Evolutionary conservation across 768 basidiomycete genomes (phyloP), one percentile per base, ranked within the genome.

Genomic region (Lactarius tabidus): DNA sequence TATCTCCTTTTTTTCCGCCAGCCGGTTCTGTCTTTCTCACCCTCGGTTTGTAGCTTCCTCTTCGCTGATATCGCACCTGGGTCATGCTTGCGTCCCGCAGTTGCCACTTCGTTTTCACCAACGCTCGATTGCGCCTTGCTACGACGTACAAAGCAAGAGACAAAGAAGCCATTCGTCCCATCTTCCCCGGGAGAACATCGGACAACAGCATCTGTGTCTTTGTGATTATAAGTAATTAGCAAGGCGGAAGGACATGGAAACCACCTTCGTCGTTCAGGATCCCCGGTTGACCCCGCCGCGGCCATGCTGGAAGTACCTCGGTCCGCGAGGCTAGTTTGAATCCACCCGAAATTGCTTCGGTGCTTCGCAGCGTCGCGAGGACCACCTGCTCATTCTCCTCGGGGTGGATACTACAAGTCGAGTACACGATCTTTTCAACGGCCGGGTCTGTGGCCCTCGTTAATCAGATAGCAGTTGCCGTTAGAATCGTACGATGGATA

Each of bases 101-200:
- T n/a, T 28, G 35, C 23, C 14, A 17, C 15, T 15, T 68, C 59
- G 52, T 45, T 35, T 48, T 29, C 15, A 31, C 51, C 51, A 17
- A 12, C 38, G 9, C 18, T 28, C 20, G 31, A 20, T 38, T 6
- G 55, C 39, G 18, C 28, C 29, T 41, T 43, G 18, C 38, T 31
- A 51, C 35, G 60, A 36, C 74, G 63, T n/a, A 93, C 78, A 73
- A 98, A 95, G 74, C 91, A 97, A n/a, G 92, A 88, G 28, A 99
- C 95, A 71, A 99, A 99, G 79, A 99, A 99, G 0, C 97, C 97
- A 71, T 98, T 98, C 15, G 92, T 94, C 41, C 83, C 85, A 71
- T 98, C 95, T 66, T 90, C 91, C 60, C 87, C 85, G 17, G 92
- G 86, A 31, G 82, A 82, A 74, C 91, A 93, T 20, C 92, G 85